Evolutionary conservation across 108 stramenopile genomes (phyloP), one percentile per base, ranked within the genome.

Genomic region (Conticribra weissflogii): DNA sequence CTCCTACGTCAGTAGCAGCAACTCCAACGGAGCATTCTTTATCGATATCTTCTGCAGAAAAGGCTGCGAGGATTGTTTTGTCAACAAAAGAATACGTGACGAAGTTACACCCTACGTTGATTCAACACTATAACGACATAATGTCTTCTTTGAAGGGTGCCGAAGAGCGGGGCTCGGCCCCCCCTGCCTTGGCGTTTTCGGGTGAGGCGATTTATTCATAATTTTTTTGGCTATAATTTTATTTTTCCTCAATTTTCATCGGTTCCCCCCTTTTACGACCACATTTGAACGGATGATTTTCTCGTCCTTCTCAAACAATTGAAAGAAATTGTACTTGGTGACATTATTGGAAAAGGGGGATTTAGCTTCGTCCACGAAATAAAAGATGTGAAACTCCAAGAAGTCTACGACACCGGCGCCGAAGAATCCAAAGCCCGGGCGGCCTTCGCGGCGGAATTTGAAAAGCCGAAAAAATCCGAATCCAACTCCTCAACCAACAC

Each of bases 301-400:
- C 36, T 41, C 12, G 36, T 41, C 12, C 36, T 12, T 41, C 36
- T 41, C 12, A 41, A 41, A 9, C 5, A 41, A 9, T 41, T 41
- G 5, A 62, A 69, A 83, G 91, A 92, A 73, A 76, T 92, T 0
- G 74, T 59, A 21, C 44, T 90, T 2, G 89, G 92, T 21, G 76
- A 81, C 63, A 68, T 87, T 33, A 62, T 93, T 19, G 92, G 92
- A 16, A 75, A 86, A 55, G 92, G 92, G 16, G 92, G 92, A 1
- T 93, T 93, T 59, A 88, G 83, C 29, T 59, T 88, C 45, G 92
- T 93, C 3, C 71, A 75, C 41, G 84, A 86, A 60, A 77, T 93
- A 21, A 81, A 78, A 33, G 62, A 79, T 17, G 75, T 93, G 41
- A 76, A 83, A 54, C 33, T 93, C 19, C 72, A 90, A 54, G 88